A percentile compares a stretch with the other conserved stretches of the same genome.
These are phyloP conservation scores for Trichoderma atrobrunneum DNA, from an alignment of 2,329 filamentous ascomycete species.

Conservation along the genomic window DNA sequence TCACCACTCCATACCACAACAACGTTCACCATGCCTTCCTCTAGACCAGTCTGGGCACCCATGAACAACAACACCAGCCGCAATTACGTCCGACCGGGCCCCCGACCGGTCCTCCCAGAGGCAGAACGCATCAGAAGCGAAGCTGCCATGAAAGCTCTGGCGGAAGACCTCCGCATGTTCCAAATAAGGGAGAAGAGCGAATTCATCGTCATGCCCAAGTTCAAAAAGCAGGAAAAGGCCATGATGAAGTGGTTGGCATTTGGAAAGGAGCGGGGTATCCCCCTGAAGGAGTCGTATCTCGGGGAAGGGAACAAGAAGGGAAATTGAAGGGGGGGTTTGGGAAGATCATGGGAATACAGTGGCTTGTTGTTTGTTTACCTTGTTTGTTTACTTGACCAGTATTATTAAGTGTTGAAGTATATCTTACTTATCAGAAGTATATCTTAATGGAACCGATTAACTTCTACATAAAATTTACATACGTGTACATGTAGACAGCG, in stretches of 20 bases:
- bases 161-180: background rate
- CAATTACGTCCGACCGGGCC: too few relatives aligned
- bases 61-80: background rate
- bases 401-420: background rate
- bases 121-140: too few relatives aligned
- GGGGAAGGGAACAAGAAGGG: background rate
- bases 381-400: background rate
- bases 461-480: background rate
- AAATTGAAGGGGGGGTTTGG: background rate
- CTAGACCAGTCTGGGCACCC: background rate
- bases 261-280: too few relatives aligned
- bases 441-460: background rate
- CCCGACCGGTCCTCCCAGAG: too few relatives aligned
- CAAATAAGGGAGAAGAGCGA: background rate
- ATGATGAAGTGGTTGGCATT: too few relatives aligned
- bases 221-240: background rate
- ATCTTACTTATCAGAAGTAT: background rate
- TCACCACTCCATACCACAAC: background rate
- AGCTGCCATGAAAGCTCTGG: background rate
- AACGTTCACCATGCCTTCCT: background rate
- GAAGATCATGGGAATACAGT: background rate
- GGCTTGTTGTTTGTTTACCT: background rate
- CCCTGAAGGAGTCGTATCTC: too few relatives aligned
- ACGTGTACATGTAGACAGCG: background rate
- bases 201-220: background rate